A percentile compares a stretch with the other conserved stretches of the same genome.
These are phyloP conservation scores for Zymoseptoria tritici DNA, from an alignment of 2,329 filamentous ascomycete genomes.

Conservation along the genomic window DNA sequence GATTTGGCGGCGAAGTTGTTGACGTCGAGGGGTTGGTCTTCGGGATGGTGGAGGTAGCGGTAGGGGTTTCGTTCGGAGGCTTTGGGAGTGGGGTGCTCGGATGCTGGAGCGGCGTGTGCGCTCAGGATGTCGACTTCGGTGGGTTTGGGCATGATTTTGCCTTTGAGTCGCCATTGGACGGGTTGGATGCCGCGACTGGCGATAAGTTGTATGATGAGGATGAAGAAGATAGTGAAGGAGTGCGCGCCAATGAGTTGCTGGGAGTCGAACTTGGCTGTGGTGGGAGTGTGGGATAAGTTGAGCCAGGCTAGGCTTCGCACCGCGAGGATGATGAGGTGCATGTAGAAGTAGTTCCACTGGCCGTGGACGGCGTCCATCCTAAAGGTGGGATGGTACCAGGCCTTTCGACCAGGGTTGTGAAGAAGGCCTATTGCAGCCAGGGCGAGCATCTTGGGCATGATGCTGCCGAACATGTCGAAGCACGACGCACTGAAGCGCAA, in stretches of 20 bases:
- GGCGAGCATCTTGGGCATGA: conserved; percentile 21
- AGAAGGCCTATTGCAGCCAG: conserved; percentile 21
- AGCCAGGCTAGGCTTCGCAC: conserved; percentile 43
- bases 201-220: conserved; percentile 33
- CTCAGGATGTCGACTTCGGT: conserved; percentile 24
- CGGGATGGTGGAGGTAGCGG: conserved; percentile 19
- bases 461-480: conserved; percentile 15
- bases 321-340: conserved; percentile 54
- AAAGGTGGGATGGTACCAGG: conserved; percentile 24
- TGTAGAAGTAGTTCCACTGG: conserved; percentile 57
- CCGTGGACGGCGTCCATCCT: conserved; percentile 23
- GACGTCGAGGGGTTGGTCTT: conserved; percentile 30
- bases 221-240: conserved; percentile 46
- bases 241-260: conserved; percentile 46
- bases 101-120: conserved; percentile 19
- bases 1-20: conserved; percentile 23
- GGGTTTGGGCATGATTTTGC: conserved; percentile 29
- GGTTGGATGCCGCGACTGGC: conserved; percentile 20
- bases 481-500: conserved; percentile 18
- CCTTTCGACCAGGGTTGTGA: conserved; percentile 28
- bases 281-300: conserved; percentile 21
- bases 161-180: conserved; percentile 23
- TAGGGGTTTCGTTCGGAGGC: conserved; percentile 23
- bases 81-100: conserved; percentile 17
- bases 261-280: conserved; percentile 17